Percentiles rank a stretch among this genome's conserved stretches.
Evolutionary conservation across 352 stramenopile species (phyloP).

Genomic region (Phytophthora syringae): DNA sequence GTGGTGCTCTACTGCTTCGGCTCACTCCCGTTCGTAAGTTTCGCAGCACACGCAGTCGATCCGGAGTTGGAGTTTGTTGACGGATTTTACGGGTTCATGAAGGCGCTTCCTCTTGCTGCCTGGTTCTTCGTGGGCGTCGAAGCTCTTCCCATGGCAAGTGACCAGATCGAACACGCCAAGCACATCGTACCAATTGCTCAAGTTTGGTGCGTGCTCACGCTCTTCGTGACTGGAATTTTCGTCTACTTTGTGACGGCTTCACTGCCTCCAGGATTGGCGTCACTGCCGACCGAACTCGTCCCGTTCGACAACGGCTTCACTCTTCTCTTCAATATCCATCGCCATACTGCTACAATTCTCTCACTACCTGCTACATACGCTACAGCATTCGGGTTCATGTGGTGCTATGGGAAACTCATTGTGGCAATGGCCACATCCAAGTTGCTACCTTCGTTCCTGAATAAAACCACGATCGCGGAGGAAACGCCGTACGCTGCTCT

Average conservation of each 20-base stretch:
- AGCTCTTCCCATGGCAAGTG: constrained; percentile 38
- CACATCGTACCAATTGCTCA: constrained; percentile 47
- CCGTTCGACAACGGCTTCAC: constrained; percentile 48
- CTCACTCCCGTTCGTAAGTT: constrained; percentile 38
- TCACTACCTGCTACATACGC: constrained; percentile 60
- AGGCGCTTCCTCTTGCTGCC: constrained; percentile 36
- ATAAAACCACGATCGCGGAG: constrained; percentile 13
- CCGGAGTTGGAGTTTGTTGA: constrained; percentile 22
- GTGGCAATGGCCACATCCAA: constrained; percentile 51
- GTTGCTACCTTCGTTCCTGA: constrained; percentile 41
- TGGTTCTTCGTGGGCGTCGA: constrained; percentile 66
- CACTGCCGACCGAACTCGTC: constrained; percentile 28
- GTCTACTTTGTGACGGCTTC: constrained; percentile 46
- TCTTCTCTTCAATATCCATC: constrained; percentile 30
- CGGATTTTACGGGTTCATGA: constrained; percentile 41
- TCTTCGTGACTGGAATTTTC: constrained; percentile 45
- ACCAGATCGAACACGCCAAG: constrained; percentile 49
- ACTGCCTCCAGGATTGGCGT: constrained; percentile 34
- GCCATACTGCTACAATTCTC: constrained; percentile 33
- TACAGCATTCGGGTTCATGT: constrained; percentile 62
- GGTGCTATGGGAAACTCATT: constrained; percentile 62
- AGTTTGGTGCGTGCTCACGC: constrained; percentile 45
- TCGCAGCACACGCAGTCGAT: constrained; percentile 24
- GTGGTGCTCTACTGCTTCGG: constrained; percentile 50
- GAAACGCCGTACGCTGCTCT: constrained; percentile 36